phyloP scores from a whole-genome alignment of 2,329 filamentous ascomycete genomes.

The Beauveria varroae region DNA sequence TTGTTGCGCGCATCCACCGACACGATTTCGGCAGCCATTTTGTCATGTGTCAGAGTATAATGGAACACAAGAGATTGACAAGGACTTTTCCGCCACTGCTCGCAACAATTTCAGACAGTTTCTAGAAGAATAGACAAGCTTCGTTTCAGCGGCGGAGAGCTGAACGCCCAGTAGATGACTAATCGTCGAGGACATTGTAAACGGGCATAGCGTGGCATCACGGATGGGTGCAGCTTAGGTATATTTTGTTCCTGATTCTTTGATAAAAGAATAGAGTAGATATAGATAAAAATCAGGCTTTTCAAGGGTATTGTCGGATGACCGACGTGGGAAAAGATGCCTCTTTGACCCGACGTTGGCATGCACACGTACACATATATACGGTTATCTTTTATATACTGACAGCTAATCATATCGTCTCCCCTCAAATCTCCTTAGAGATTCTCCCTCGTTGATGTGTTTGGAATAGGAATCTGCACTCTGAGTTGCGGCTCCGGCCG shows the following conservation, averaged over 20 bases:
- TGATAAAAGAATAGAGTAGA: not conserved
- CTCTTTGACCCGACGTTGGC: not conserved
- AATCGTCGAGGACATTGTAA: not conserved
- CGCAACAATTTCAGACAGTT: not conserved
- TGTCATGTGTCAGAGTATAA: not conserved
- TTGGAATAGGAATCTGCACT: constrained; percentile 23
- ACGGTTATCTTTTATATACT: not conserved
- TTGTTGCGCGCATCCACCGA: constrained; percentile 39
- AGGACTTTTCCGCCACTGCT: not conserved
- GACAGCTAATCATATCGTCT: not conserved
- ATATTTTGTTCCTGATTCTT: not conserved
- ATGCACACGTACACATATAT: not conserved
- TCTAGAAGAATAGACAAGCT: no score
- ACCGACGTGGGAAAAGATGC: no score
- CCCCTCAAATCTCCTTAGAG: constrained; percentile 9
- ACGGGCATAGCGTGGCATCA: not conserved
- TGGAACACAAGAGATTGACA: not conserved
- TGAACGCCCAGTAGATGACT: not conserved
- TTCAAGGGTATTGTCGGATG: not conserved
- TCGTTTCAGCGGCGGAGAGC: not conserved
- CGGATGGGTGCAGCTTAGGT: no score
- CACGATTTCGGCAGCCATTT: constrained; percentile 22
- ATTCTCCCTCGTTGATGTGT: constrained; percentile 9
- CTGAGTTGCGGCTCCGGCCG: constrained; percentile 33
- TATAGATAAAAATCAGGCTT: not conserved